Base-by-base conservation (phyloP, 1,139 yeast species). In the Magnusiomyces clavatus region DNA sequence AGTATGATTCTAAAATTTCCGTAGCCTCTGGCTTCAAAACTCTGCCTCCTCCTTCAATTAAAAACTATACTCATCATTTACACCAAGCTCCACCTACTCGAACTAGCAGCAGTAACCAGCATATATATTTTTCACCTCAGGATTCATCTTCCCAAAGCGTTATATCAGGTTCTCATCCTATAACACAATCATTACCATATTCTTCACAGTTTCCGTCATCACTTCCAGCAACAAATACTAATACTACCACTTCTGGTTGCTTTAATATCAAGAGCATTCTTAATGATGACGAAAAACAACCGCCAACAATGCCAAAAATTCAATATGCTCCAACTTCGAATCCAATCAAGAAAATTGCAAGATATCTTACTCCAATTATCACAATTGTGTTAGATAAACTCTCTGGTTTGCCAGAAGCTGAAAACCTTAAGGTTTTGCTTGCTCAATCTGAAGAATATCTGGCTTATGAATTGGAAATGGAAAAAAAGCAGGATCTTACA, bases 21-120 rank as follows among this genome's bases (percentile, higher is more conserved):
- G 31, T 24, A 8, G 31, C 31, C 6, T 8, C 31, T 24, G 31
- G 31, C 31, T 24, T 24, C 8, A 24, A 8, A 29, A 37, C 34
- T 41, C 10, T 46, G 48, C 34, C 13, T 29, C 37, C 42, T 39
- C 44, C 17, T n/a, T 47, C 24, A 38, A 47, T 37, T 43, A 43
- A 12, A 47, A 39, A 38, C 14, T 36, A n/a, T 37, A 44, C 24
- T 13, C 35, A 37, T 6, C 24, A 43, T 29, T 29, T 2, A 16
- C 44, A 20, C 31, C 37, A 13, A 12, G 49, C 49, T n/a, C 49
- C 49, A 19, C 13, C 31, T 11, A 11, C 14, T 16, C 12, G n/a
- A n/a, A 36, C 19, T 14, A 47, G 38, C 4, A 47, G 38, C 4
- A 11, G 24, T n/a, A 43, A 36, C 24, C 19, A 24, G 11, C 39